A percentile compares a stretch with the other conserved stretches of the same genome.
phyloP scores from a whole-genome alignment of 768 basidiomycete genomes.

The Mrakia blollopis region DNA sequence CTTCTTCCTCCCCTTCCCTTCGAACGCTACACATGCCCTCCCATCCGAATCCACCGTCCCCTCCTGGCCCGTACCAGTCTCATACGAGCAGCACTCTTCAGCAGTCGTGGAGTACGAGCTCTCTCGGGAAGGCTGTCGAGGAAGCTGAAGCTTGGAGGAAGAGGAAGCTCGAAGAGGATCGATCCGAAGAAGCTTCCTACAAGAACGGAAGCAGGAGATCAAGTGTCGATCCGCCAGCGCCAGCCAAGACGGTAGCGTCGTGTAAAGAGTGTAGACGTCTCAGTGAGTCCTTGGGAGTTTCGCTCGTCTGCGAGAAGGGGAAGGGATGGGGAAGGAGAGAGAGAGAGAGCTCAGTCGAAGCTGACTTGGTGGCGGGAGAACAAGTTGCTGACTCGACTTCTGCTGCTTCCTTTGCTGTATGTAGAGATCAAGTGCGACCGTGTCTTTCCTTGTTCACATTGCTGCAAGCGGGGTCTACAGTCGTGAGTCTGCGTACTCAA shows the following conservation, averaged over 20 bases:
- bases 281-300: neutral
- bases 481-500: neutral
- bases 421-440: neutral
- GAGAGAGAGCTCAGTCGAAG: neutral
- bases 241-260: neutral
- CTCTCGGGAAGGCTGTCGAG: neutral
- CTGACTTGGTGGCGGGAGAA: neutral
- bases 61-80: neutral
- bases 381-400: neutral
- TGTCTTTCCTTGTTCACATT: conserved; percentile 12
- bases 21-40: neutral
- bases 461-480: conserved; percentile 15
- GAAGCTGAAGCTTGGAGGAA: neutral
- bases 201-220: no score
- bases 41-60: neutral
- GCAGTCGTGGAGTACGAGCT: neutral
- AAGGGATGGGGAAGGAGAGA: neutral
- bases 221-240: no score
- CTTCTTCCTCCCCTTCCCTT: neutral
- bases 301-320: neutral
- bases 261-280: neutral
- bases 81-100: neutral
- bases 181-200: no score
- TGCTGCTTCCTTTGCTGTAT: neutral
- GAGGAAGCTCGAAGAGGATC: neutral